Base-by-base conservation (phyloP, 768 basidiomycete genomes). In the Boletus speciosus region DNA sequence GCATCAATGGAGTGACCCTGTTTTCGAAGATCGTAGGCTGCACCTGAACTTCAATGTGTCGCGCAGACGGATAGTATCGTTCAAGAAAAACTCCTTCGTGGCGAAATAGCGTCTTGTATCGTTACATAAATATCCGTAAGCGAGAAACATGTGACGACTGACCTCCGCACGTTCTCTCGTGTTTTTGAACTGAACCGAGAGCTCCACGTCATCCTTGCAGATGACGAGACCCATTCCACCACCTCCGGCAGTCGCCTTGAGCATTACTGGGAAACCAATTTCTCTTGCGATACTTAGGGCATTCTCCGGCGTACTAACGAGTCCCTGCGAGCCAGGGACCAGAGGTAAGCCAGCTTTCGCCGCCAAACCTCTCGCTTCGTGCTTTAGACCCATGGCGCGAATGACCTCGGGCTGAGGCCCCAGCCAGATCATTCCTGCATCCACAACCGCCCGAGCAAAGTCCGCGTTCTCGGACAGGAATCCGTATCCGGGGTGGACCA, bases 1-100 rank as follows among this genome's bases (percentile, higher is more conserved):
- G 49, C 25, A 51, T 29, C 43, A 64, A 34, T 3, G 2, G 23
- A 11, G n/a, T 51, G 27, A 35, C 21, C 46, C 15, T 6, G 6
- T 39, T 10, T n/a, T 31, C 40, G n/a, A 40, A 16, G n/a, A 1
- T 40, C 4, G 9, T 16, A 42, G 4, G 1, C 53, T 67, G 2
- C 43, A 82, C 83, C 72, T 85, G 83, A 2, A 88, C 73, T 66
- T 88, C 86, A 34, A 88, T 75, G 61, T 88, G 85, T n/a, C 82
- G 72, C 5, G 81, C 79, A 9, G 73, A 66, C 0, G 74, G 69
- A 50, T 81, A 74, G 58, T 84, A 87, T 43, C 76, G 75, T 65
- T 88, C 86, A 11, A 87, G 61, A 55, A 86, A 84, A 19, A 87
- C 62, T 0, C 78, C 79, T 10, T 67, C 70, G 55, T 81, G 67